A percentile compares a stretch with the other conserved stretches of the same genome.
Conservation (phyloP, 495 filamentous ascomycete genomes). For the Daldinia caldariorum region DNA sequence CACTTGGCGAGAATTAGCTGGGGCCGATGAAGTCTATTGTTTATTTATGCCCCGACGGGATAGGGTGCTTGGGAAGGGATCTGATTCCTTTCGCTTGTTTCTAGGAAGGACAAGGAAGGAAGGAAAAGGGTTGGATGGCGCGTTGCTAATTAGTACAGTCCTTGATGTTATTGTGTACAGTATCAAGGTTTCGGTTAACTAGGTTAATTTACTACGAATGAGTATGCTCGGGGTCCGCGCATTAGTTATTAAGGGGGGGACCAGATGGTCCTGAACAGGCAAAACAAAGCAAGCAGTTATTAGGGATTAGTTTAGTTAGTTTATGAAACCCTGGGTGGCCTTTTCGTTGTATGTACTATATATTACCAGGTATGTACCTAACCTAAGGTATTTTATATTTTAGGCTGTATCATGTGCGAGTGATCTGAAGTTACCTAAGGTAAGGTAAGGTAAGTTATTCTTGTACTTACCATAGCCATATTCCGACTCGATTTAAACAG, state of each 20-base stretch:
- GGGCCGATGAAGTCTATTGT: slow-evolving; percentile 25
- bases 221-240: slow-evolving; percentile 20
- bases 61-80: not conserved
- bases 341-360: slow-evolving; percentile 2
- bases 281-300: not conserved
- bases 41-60: slow-evolving; percentile 7
- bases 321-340: slow-evolving; percentile 20
- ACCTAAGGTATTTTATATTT: not conserved
- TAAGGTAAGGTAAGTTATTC: too few relatives aligned
- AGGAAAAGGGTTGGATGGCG: not conserved
- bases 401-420: not conserved
- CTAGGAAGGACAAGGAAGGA: slow-evolving; percentile 12
- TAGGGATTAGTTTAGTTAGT: slow-evolving; percentile 15
- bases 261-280: not conserved
- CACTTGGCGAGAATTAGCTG: slow-evolving; percentile 13
- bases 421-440: not conserved
- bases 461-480: too few relatives aligned
- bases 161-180: slow-evolving; percentile 41
- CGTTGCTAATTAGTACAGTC: slow-evolving; percentile 20
- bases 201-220: slow-evolving; percentile 24
- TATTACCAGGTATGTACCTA: too few relatives aligned
- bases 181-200: slow-evolving; percentile 42
- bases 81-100: not conserved
- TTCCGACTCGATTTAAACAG: too few relatives aligned
- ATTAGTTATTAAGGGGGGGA: not conserved